Conservation (phyloP, 768 basidiomycete species). For the Amanita pallidorosea region DNA sequence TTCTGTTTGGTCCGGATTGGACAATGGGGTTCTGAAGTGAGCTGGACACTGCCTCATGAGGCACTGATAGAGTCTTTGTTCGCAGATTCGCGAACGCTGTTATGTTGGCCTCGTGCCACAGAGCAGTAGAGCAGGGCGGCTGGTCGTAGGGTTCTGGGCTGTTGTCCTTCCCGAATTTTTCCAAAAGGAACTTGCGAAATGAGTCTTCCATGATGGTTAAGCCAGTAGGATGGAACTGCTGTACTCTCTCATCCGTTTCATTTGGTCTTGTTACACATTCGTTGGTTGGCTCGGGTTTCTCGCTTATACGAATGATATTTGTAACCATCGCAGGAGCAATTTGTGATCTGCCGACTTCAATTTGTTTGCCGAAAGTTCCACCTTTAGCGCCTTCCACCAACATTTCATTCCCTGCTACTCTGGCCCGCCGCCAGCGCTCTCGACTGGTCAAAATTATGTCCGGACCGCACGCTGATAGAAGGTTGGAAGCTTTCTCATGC, state of each 20-base stretch:
- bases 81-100: slow-evolving; percentile 28
- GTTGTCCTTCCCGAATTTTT: neutral
- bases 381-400: neutral
- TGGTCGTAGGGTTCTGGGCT: neutral
- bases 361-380: neutral
- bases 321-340: too few species aligned
- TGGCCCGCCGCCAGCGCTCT: slow-evolving; percentile 21
- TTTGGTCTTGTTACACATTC: too few species aligned
- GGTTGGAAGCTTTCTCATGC: neutral
- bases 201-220: too few species aligned
- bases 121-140: neutral
- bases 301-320: too few species aligned
- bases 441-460: slow-evolving; percentile 28
- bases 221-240: too few species aligned
- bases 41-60: slow-evolving; percentile 1
- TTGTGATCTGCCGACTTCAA: too few species aligned
- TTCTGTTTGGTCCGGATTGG: slow-evolving; percentile 1
- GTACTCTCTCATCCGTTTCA: too few species aligned
- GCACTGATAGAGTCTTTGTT: slow-evolving; percentile 7
- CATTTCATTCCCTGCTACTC: neutral
- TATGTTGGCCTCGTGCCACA: slow-evolving; percentile 3
- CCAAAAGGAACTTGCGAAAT: neutral
- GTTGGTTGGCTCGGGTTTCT: too few species aligned
- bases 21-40: neutral
- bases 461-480: neutral